Base-by-base conservation (phyloP, 1,284 basidiomycete genomes). In the Mycosarcoma mackinlayi region DNA sequence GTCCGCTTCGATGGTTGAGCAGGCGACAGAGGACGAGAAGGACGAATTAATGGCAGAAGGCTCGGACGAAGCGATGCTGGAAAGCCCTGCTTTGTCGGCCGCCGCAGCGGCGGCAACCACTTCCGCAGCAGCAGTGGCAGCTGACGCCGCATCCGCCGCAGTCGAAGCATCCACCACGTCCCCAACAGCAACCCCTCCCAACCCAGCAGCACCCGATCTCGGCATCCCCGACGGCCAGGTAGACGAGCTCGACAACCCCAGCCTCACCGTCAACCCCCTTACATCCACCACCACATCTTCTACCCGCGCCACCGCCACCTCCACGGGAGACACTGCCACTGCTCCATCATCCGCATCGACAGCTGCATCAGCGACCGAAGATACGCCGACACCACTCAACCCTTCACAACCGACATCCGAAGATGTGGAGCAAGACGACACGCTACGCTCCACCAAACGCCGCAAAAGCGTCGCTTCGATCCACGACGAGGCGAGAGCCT, bases 181-280 rank as follows among this genome's bases (percentile, higher is more conserved):
- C 42, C 7, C 27, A 34, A 13, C 10, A 5, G 38, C 35, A 9
- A 30, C 28, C 9, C 7, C 58, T 7, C 13, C 46, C 28, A 44
- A 64, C 19, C 58, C 63, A 25, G n/a, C n/a, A n/a, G n/a, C n/a
- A n/a, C n/a, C n/a, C n/a, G n/a, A n/a, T n/a, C 47, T 62, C 13
- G 63, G 63, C 9, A 27, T 72, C 4, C 67, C 71, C 4, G 13
- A 13, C 14, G 71, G 71, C 3, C 25, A 39, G 18, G 68, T 74
- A 3, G 72, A 74, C 58, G 72, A 74, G 28, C 7, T 74, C 9
- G 72, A 72, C 30, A 60, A 71, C 27, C 53, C 62, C 2, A 9
- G 8, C 4, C 33, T 47, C 25, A 41, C 38, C 3, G n/a, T 65
- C 18, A 31, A 57, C 23, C 44, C 67, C 0, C 62, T 71, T 37